phyloP scores from a whole-genome alignment of 306 rosid species.

The Alnus glutinosa region DNA sequence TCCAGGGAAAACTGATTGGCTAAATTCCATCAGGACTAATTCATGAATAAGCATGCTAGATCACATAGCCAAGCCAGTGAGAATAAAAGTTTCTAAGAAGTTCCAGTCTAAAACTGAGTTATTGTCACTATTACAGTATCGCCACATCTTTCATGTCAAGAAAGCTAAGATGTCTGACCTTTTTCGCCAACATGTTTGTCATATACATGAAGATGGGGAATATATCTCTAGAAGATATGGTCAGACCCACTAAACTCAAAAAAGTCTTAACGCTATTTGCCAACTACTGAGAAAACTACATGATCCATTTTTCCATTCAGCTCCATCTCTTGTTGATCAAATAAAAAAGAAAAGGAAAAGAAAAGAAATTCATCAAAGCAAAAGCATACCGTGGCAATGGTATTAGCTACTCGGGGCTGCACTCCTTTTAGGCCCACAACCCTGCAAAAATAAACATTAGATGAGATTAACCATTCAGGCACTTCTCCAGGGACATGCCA shows the following conservation, averaged over 20 bases:
- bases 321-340: background rate
- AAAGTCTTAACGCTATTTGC: background rate
- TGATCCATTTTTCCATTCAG: background rate
- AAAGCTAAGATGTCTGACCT: background rate
- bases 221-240: background rate
- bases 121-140: background rate
- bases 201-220: background rate
- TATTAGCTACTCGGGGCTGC: constrained; percentile 97
- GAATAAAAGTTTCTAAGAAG: background rate
- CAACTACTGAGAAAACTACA: background rate
- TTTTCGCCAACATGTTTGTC: background rate
- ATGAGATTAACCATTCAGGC: constrained; percentile 14
- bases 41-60: background rate
- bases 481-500: constrained; percentile 10
- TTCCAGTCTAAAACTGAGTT: background rate
- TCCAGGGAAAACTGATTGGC: background rate
- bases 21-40: background rate
- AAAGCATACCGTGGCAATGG: constrained; percentile 84
- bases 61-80: constrained; percentile 1
- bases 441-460: constrained; percentile 53
- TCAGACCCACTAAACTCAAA: background rate
- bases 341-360: background rate
- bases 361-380: constrained; percentile 11
- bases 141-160: background rate
- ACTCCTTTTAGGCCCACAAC: constrained; percentile 98